Base-by-base conservation (phyloP, 2,329 filamentous ascomycete genomes). In the Calycina herbarum region DNA sequence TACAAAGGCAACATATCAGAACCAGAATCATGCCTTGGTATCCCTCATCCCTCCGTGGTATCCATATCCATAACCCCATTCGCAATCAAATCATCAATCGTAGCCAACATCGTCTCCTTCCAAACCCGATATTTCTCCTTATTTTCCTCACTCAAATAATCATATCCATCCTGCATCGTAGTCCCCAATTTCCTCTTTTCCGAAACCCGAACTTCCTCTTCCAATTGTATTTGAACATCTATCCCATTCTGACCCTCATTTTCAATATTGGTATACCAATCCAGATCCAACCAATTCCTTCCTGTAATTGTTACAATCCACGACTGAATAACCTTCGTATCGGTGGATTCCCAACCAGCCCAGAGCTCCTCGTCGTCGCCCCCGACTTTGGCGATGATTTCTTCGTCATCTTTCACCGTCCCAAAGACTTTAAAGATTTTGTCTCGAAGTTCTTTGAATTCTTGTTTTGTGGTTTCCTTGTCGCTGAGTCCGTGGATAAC, bases 101-200 rank as follows among this genome's bases (percentile, higher is more conserved):
- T 82, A 66, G 77, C 78, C 73, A 91, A 71, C 31, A 92, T 83
- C 1, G 76, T 78, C 4, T 82, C 80, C 76, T 89, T 89, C 92
- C 91, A 95, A 20, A 75, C 76, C 57, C 76, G 79, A 74, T 88
- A 93, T 11, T 89, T 86, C 51, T 80, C 80, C 71, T 83, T 82
- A 70, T 86, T 86, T 67, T 82, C 80, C 59, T 89, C 86, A 68
- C 87, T 89, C 71, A 94, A 76, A 72, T 88, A 92, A 72, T 93
- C 89, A 72, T 91, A 88, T 58, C 85, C 83, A 69, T 89, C 87
- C 76, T 93, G 90, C 71, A 94, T 86, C 90, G 93, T 93, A 2
- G 88, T 90, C 8, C 70, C 69, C 15, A 72, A 17, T 65, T 67
- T 69, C 59, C 54, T 71, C 62, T 64, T 66, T 63, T 64, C 57